Evolutionary conservation across 495 filamentous ascomycete genomes (phyloP), one percentile per base, ranked within the genome.

Genomic region (Thermothielavioides terrestris): DNA sequence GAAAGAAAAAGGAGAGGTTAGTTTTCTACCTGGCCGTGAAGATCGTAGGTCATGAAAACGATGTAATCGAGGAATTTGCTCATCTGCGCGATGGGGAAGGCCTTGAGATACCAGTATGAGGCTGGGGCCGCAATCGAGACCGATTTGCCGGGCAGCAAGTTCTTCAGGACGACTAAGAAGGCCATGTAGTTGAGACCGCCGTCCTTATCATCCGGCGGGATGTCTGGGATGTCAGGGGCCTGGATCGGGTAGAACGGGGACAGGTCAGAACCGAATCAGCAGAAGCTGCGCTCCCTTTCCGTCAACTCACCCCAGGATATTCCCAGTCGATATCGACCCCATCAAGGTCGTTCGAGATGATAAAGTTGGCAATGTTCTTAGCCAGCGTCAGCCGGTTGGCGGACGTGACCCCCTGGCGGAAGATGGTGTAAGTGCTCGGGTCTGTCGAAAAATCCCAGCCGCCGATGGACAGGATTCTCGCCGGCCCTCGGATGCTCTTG

Each of bases 1-100:
- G n/a, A n/a, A n/a, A n/a, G n/a, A n/a, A n/a, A n/a, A n/a, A n/a
- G n/a, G n/a, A n/a, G n/a, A n/a, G n/a, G n/a, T n/a, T n/a, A n/a
- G n/a, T n/a, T n/a, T n/a, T n/a, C n/a, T n/a, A n/a, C n/a, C 17
- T 61, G 59, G 1, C 59, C 60, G 11, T 65, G 59, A 0, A 63
- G 43, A 26, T 67, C 64, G 22, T 67, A 65, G 0, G 54, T 60
- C 64, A 62, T 61, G 61, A 69, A 78, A 25, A 77, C 71, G 23
- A 68, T 46, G 35, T 76, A 60, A 8, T 61, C 59, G 5, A 57
- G 42, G 20, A 38, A 39, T 6, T 23, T 51, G 61, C 0, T 49
- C 15, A 67, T 60, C 0, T 49, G n/a, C 1, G 44, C 27, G 44
- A 67, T 53, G 8, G 50, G 55, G 42, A 49, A 57, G 2, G 12